A percentile compares a stretch with the other conserved stretches of the same genome.
phyloP scores from a whole-genome alignment of 2,329 filamentous ascomycete species.

The Fonsecaea erecta region DNA sequence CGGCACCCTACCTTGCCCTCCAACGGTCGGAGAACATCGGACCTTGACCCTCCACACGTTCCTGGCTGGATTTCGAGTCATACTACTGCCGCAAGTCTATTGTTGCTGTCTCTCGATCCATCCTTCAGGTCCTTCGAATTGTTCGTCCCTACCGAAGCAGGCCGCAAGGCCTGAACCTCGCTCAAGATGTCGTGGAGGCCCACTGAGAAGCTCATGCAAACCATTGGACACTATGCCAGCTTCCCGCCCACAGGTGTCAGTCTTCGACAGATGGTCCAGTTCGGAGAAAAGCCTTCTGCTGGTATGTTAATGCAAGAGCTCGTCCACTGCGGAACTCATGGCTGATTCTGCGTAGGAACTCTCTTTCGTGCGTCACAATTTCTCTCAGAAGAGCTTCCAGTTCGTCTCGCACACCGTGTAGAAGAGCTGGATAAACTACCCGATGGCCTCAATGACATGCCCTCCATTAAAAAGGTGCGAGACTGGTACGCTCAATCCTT shows the following conservation, averaged over 20 bases:
- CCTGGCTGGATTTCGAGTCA: slow-evolving; percentile 27
- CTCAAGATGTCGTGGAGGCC: slow-evolving; percentile 86
- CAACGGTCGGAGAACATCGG: slow-evolving; percentile 34
- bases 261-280: slow-evolving; percentile 98
- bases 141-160: slow-evolving; percentile 34
- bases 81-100: neutral
- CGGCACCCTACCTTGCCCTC: slow-evolving; percentile 19
- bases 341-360: slow-evolving; percentile 65
- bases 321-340: neutral
- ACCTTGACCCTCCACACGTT: slow-evolving; percentile 20
- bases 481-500: slow-evolving; percentile 99
- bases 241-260: slow-evolving; percentile 97
- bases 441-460: slow-evolving; percentile 97
- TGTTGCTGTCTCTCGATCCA: slow-evolving; percentile 11
- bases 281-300: slow-evolving; percentile 89
- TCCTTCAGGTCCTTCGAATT: slow-evolving; percentile 28
- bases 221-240: slow-evolving; percentile 94
- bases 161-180: slow-evolving; percentile 38
- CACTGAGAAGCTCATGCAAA: slow-evolving; percentile 88
- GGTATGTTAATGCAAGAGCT: slow-evolving; percentile 58
- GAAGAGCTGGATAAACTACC: slow-evolving; percentile 90
- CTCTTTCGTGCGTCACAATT: slow-evolving; percentile 98
- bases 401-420: slow-evolving; percentile 92
- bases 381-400: slow-evolving; percentile 95
- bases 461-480: slow-evolving; percentile 89